Evolutionary conservation across 768 basidiomycete genomes (phyloP).

Genomic region (Tricholoma flavovirens): DNA sequence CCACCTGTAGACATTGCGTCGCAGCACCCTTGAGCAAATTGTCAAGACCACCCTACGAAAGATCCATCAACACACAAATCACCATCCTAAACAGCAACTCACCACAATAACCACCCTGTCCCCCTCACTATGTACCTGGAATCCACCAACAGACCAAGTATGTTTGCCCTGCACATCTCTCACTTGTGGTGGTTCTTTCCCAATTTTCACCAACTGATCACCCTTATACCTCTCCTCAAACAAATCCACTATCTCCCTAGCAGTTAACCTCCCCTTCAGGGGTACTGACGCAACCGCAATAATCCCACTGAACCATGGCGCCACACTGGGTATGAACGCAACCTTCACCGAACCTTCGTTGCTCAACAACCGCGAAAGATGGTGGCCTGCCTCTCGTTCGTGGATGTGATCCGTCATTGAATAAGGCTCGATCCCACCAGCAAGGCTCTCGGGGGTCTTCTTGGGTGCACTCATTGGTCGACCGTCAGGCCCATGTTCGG

Average conservation of each 20-base stretch:
- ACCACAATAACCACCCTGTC: constrained; percentile 94
- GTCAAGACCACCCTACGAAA: constrained; percentile 78
- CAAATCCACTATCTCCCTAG: constrained; percentile 62
- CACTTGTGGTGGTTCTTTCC: constrained; percentile 67
- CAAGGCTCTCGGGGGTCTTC: constrained; percentile 68
- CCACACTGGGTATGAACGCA: constrained; percentile 83
- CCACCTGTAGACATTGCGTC: constrained; percentile 94
- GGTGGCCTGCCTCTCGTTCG: constrained; percentile 89
- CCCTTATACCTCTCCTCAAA: constrained; percentile 74
- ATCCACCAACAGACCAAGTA: constrained; percentile 87
- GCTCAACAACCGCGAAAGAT: constrained; percentile 62
- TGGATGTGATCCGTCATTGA: constrained; percentile 96
- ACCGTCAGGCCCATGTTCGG: constrained; percentile 59
- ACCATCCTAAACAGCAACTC: constrained; percentile 24
- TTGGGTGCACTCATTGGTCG: constrained; percentile 76
- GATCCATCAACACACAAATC: background rate
- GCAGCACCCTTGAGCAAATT: constrained; percentile 98
- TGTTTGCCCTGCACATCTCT: constrained; percentile 76
- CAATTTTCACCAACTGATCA: constrained; percentile 68
- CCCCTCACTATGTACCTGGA: constrained; percentile 86
- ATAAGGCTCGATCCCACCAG: constrained; percentile 78
- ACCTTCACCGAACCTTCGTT: constrained; percentile 41
- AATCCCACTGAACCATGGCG: constrained; percentile 97
- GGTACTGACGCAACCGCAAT: constrained; percentile 83
- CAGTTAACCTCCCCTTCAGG: constrained; percentile 58